phyloP scores from a whole-genome alignment of 768 basidiomycete genomes.

The Hebeloma cylindrosporum region DNA sequence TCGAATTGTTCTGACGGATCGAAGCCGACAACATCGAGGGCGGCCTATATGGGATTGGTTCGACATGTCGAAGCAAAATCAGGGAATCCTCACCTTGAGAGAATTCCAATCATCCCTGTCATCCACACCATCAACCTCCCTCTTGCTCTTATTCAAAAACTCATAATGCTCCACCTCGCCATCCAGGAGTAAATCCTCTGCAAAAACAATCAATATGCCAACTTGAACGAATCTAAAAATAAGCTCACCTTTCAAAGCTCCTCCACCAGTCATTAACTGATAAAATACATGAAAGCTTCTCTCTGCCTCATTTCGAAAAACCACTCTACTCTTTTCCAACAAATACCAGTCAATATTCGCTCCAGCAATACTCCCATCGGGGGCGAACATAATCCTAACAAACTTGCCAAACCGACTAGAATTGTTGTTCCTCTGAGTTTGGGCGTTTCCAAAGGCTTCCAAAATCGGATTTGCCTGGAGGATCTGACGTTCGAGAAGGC shows the following conservation, averaged over 20 bases:
- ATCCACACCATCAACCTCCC: constrained; percentile 94
- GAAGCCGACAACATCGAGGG: constrained; percentile 90
- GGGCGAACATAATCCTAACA: constrained; percentile 91
- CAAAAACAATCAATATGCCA: constrained; percentile 9
- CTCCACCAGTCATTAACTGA: constrained; percentile 81
- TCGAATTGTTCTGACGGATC: constrained; percentile 81
- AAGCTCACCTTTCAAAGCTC: constrained; percentile 63
- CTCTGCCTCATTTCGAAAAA: constrained; percentile 84
- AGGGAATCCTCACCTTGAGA: constrained; percentile 54
- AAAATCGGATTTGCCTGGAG: constrained; percentile 96
- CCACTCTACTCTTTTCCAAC: constrained; percentile 95
- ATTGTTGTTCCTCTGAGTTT: constrained; percentile 97
- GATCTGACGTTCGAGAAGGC: constrained; percentile 92
- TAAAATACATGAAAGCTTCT: constrained; percentile 98
- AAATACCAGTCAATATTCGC: constrained; percentile 99
- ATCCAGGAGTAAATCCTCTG: constrained; percentile 74
- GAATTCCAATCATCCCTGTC: constrained; percentile 86
- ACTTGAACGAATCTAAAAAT: background rate
- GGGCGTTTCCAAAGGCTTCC: constrained; percentile 98
- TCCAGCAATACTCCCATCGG: constrained; percentile 92
- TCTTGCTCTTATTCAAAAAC: constrained; percentile 85
- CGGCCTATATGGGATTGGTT: constrained; percentile 48
- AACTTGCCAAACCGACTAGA: constrained; percentile 99
- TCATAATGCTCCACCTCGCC: constrained; percentile 81
- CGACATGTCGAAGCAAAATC: background rate